phyloP scores from a whole-genome alignment of 345 rosid species.

The Acer saccharum region DNA sequence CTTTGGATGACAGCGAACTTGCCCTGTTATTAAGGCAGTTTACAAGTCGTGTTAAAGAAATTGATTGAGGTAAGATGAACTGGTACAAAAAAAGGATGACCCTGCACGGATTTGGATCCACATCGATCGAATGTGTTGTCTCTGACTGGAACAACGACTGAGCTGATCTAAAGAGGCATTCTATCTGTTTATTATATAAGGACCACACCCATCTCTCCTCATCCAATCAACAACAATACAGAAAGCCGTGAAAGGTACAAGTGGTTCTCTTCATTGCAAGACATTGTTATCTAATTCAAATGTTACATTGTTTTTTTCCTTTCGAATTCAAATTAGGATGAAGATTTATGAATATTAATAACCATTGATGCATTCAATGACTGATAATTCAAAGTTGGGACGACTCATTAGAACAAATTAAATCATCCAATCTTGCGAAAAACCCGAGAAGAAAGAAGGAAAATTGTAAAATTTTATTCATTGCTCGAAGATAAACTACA shows the following conservation, averaged over 20 bases:
- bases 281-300: background rate
- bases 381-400: background rate
- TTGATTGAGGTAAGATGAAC: background rate
- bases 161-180: constrained; percentile 2
- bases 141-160: background rate
- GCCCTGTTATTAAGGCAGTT: background rate
- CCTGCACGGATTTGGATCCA: background rate
- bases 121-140: background rate
- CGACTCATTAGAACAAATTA: too few species aligned
- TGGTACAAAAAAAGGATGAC: background rate
- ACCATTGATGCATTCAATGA: background rate
- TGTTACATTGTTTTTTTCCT: background rate
- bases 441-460: background rate
- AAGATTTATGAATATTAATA: background rate
- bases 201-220: constrained; percentile 15
- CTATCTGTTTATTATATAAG: background rate
- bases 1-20: background rate
- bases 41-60: background rate
- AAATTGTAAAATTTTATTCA: constrained; percentile 1
- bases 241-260: background rate
- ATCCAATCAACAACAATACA: background rate
- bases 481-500: background rate
- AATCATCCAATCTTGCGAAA: background rate
- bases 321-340: background rate
- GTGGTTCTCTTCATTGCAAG: background rate